phyloP scores from a whole-genome alignment of 2,329 filamentous ascomycete species.

The Tothia fuscella region DNA sequence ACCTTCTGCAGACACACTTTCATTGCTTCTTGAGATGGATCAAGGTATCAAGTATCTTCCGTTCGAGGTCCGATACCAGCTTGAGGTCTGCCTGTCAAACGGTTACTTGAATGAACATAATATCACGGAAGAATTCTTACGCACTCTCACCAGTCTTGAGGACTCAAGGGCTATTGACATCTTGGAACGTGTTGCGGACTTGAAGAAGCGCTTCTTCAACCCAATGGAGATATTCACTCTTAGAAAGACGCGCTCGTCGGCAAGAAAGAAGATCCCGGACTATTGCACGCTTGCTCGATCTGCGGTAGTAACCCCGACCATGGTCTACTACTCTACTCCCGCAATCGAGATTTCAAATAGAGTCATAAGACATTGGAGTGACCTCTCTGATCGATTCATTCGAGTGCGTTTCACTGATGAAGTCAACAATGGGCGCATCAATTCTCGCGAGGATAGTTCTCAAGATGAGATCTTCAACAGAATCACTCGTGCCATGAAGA shows the following conservation, averaged over 20 bases:
- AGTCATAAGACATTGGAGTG: slow-evolving; percentile 60
- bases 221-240: slow-evolving; percentile 62
- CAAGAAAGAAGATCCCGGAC: slow-evolving; percentile 42
- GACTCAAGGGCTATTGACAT: slow-evolving; percentile 47
- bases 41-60: neutral
- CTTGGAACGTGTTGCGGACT: slow-evolving; percentile 62
- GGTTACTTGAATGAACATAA: slow-evolving; percentile 65
- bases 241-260: slow-evolving; percentile 27
- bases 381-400: slow-evolving; percentile 67
- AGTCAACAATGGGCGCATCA: slow-evolving; percentile 35
- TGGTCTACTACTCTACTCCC: slow-evolving; percentile 65
- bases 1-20: neutral
- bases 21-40: neutral
- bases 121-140: slow-evolving; percentile 55
- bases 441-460: slow-evolving; percentile 20
- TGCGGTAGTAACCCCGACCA: slow-evolving; percentile 72
- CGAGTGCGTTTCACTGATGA: slow-evolving; percentile 87
- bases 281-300: slow-evolving; percentile 69
- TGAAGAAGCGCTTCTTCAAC: slow-evolving; percentile 49
- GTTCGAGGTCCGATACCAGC: slow-evolving; percentile 61
- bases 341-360: slow-evolving; percentile 79
- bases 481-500: slow-evolving; percentile 55
- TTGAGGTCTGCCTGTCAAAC: slow-evolving; percentile 86
- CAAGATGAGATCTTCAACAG: slow-evolving; percentile 56
- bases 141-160: slow-evolving; percentile 35